A percentile compares a stretch with the other conserved stretches of the same genome.
Conservation (phyloP, 495 filamentous ascomycete species). For the Penicillium malachiteum region DNA sequence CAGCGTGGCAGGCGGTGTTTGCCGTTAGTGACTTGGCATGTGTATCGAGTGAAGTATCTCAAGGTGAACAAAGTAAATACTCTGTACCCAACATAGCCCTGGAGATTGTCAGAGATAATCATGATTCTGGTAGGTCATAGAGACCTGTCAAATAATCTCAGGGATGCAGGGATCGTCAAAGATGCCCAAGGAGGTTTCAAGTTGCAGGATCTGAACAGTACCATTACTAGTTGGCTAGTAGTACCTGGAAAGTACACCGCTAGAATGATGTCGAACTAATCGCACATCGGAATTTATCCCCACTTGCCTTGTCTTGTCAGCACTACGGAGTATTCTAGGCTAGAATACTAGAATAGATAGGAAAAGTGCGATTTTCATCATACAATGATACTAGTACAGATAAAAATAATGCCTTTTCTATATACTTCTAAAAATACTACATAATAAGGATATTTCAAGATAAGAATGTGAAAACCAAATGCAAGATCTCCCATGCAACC, state of each 20-base stretch:
- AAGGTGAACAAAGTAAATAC: too few species aligned
- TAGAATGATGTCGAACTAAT: slow-evolving; percentile 18
- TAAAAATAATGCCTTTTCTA: neutral
- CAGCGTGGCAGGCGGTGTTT: slow-evolving; percentile 1
- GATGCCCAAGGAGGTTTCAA: neutral
- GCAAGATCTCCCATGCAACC: slow-evolving; percentile 5
- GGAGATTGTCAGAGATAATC: too few species aligned
- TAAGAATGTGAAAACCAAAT: slow-evolving; percentile 7
- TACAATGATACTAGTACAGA: neutral
- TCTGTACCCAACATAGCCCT: too few species aligned
- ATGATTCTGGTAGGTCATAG: too few species aligned
- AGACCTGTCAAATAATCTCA: too few species aligned
- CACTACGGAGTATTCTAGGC: too few species aligned
- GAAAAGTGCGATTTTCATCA: too few species aligned
- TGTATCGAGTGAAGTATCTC: neutral
- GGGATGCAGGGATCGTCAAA: too few species aligned
- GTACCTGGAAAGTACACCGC: slow-evolving; percentile 14
- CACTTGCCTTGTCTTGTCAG: too few species aligned
- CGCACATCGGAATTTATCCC: too few species aligned
- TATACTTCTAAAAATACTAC: neutral
- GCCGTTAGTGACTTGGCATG: neutral
- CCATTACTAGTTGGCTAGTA: neutral
- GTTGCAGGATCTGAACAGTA: neutral
- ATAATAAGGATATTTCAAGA: too few species aligned
- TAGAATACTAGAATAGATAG: too few species aligned